Percentiles rank a stretch among this genome's conserved stretches.
Conservation (phyloP, 768 basidiomycete genomes). For the Termitomyces sp. region DNA sequence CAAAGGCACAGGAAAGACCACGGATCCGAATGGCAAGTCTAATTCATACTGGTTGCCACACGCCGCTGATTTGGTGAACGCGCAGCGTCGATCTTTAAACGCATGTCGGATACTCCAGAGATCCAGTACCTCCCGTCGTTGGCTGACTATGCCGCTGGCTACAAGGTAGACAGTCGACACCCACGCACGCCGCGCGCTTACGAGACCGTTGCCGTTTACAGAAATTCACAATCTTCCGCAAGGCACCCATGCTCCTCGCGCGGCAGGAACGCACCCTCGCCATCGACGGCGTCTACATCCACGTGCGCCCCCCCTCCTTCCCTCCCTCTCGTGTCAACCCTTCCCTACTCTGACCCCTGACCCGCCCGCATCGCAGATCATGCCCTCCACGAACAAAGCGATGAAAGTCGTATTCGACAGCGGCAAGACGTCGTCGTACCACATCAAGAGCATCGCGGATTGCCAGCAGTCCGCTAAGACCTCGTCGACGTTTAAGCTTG, state of each 20-base stretch:
- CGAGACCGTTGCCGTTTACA: constrained; percentile 21
- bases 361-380: constrained; percentile 52
- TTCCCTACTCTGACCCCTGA: neutral
- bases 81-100: constrained; percentile 89
- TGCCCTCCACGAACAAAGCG: constrained; percentile 76
- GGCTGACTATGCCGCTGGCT: constrained; percentile 72
- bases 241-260: constrained; percentile 90
- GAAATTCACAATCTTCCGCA: constrained; percentile 92
- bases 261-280: constrained; percentile 89
- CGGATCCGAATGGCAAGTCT: constrained; percentile 86
- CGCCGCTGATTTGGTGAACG: neutral
- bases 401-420: constrained; percentile 78
- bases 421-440: constrained; percentile 89
- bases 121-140: constrained; percentile 51
- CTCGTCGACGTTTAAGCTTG: constrained; percentile 82
- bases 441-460: constrained; percentile 80
- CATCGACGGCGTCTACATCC: constrained; percentile 92
- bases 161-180: constrained; percentile 53
- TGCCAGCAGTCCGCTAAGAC: constrained; percentile 82
- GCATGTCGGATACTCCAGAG: constrained; percentile 71
- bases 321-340: neutral
- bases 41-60: neutral
- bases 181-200: neutral
- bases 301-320: constrained; percentile 56
- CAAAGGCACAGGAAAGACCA: constrained; percentile 63